A percentile compares a stretch with the other conserved stretches of the same genome.
Evolutionary conservation across 169 alveolate genomes (phyloP).

Genomic region (Cryptosporidium felis): DNA sequence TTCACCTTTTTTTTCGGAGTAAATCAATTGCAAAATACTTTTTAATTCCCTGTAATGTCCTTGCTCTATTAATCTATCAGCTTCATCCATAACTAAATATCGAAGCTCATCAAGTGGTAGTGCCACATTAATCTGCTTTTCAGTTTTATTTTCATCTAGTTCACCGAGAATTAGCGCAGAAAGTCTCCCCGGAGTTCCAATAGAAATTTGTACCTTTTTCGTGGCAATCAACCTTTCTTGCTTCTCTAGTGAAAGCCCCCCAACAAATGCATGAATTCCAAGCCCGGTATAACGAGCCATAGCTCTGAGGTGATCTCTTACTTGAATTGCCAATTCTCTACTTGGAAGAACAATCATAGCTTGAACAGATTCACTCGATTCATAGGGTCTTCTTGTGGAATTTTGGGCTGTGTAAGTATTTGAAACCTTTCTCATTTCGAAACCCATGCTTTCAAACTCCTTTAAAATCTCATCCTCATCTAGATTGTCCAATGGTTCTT

Average conservation of each 20-base stretch:
- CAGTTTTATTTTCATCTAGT: constrained; percentile 68
- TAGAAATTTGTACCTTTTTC: constrained; percentile 76
- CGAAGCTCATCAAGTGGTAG: constrained; percentile 69
- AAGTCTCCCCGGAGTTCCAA: constrained; percentile 81
- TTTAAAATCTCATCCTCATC: constrained; percentile 17
- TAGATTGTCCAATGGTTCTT: not conserved
- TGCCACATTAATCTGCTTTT: constrained; percentile 25
- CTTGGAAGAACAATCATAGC: constrained; percentile 82
- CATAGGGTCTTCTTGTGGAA: no score
- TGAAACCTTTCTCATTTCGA: not conserved
- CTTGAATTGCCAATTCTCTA: constrained; percentile 82
- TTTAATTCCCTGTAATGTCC: constrained; percentile 81
- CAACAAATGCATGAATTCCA: constrained; percentile 78
- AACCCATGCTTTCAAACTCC: constrained; percentile 33
- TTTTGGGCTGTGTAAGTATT: not conserved
- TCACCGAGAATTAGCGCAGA: constrained; percentile 71
- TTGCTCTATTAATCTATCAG: constrained; percentile 85
- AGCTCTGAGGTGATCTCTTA: constrained; percentile 74
- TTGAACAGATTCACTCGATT: constrained; percentile 1
- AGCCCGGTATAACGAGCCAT: constrained; percentile 72
- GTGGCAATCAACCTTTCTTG: constrained; percentile 78
- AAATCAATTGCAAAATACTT: constrained; percentile 77
- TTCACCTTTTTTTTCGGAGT: constrained; percentile 8
- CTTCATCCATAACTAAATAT: constrained; percentile 86
- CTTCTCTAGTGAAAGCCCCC: constrained; percentile 84